A percentile compares a stretch with the other conserved stretches of the same genome.
Conservation (phyloP, 2,329 filamentous ascomycete species). For the Colletotrichum sp. region DNA sequence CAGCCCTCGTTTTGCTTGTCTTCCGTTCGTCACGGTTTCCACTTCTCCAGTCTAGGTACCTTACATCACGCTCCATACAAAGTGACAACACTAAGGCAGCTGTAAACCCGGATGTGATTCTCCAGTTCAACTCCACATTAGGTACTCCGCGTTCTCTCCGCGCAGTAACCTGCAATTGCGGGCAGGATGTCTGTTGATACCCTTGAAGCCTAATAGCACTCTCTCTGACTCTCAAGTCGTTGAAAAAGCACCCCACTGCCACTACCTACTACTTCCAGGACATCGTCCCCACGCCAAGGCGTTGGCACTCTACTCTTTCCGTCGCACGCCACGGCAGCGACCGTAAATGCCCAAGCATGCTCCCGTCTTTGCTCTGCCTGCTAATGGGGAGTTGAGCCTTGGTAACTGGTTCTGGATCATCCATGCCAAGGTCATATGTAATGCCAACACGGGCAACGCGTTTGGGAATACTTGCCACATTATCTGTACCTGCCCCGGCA, state of each 20-base stretch:
- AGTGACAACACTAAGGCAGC: not conserved
- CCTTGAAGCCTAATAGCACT: not conserved
- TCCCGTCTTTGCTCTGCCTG: not conserved
- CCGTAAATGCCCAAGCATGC: not conserved
- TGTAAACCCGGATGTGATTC: not conserved
- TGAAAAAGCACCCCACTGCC: not conserved
- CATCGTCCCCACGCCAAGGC: not conserved
- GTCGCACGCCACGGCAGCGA: not conserved
- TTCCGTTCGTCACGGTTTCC: not conserved
- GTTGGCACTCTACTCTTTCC: not conserved
- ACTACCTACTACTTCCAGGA: not conserved
- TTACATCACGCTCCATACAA: not conserved
- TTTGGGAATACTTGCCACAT: not conserved
- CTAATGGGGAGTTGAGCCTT: not conserved
- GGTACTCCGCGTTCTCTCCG: constrained; percentile 3
- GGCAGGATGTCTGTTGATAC: not conserved
- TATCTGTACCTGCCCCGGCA: not conserved
- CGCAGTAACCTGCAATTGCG: not conserved
- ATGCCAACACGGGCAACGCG: not conserved
- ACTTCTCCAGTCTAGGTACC: not conserved
- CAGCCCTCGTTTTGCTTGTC: not conserved
- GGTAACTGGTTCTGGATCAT: not conserved
- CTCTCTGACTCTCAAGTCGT: not conserved
- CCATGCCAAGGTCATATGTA: not conserved
- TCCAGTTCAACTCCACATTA: not conserved